A percentile compares a stretch with the other conserved stretches of the same genome.
These are phyloP conservation scores for Casaregolazyma suthepensis DNA, from an alignment of 1,139 yeast species.

Conservation along the genomic window DNA sequence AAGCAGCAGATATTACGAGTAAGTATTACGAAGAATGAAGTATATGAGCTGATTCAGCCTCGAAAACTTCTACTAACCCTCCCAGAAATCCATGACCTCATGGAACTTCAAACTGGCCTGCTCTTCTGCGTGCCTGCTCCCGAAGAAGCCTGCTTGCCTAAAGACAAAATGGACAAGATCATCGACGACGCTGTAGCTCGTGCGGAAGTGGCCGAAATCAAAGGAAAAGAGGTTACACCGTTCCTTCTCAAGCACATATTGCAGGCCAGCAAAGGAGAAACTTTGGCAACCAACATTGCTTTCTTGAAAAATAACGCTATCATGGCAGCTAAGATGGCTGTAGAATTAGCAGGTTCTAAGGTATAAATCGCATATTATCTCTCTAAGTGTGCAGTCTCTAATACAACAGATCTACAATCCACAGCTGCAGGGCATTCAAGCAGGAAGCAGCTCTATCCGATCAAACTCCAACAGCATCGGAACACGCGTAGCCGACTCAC, in stretches of 20 bases:
- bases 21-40: conserved; percentile 19
- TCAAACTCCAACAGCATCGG: not conserved
- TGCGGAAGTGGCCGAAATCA: conserved; percentile 49
- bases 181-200: conserved; percentile 54
- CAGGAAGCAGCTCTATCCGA: not conserved
- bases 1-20: conserved; percentile 60
- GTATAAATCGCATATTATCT: conserved; percentile 18
- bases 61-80: conserved; percentile 10
- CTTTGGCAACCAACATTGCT: conserved; percentile 64
- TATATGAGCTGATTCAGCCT: not conserved
- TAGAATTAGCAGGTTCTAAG: conserved; percentile 41
- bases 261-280: conserved; percentile 57
- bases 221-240: conserved; percentile 77
- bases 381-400: not conserved
- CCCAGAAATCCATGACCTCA: conserved; percentile 30
- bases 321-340: conserved; percentile 63
- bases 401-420: not conserved
- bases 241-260: conserved; percentile 63
- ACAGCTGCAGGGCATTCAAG: not conserved
- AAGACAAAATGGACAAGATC: conserved; percentile 46
- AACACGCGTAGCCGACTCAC: not conserved
- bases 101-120: conserved; percentile 59
- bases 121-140: conserved; percentile 86
- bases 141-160: conserved; percentile 50
- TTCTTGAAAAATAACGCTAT: conserved; percentile 75